A percentile compares a stretch with the other conserved stretches of the same genome.
phyloP scores from a whole-genome alignment of 2,329 filamentous ascomycete species.

The Zalaria sp. region DNA sequence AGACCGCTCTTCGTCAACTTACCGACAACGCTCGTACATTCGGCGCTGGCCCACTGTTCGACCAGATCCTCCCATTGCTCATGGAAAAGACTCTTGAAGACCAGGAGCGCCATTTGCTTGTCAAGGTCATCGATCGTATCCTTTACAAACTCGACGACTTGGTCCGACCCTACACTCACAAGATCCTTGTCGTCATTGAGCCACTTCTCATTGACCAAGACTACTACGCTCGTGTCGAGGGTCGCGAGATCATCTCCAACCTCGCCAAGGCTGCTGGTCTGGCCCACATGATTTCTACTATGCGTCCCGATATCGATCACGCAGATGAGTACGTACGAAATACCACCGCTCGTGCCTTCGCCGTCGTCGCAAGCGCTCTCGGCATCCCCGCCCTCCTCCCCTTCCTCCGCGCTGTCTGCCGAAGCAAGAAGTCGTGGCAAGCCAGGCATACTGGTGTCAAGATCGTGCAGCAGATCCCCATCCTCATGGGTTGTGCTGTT shows the following conservation, averaged over 20 bases:
- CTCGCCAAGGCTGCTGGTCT: conserved; percentile 91
- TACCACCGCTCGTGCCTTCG: conserved; percentile 91
- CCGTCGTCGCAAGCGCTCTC: conserved; percentile 88
- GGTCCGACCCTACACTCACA: conserved; percentile 91
- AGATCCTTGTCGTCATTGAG: conserved; percentile 96
- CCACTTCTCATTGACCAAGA: conserved; percentile 98
- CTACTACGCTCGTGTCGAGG: conserved; percentile 96
- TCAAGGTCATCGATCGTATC: conserved; percentile 98
- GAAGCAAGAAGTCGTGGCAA: conserved; percentile 98
- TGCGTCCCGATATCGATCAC: conserved; percentile 97
- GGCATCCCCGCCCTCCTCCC: conserved; percentile 91
- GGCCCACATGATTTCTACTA: conserved; percentile 98
- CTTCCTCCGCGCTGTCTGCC: conserved; percentile 88
- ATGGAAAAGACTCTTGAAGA: conserved; percentile 99
- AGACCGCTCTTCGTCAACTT: conserved; percentile 90
- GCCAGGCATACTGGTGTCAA: conserved; percentile 96
- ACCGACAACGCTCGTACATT: conserved; percentile 97
- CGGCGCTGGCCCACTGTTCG: conserved; percentile 85
- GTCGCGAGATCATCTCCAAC: conserved; percentile 97
- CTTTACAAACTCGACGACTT: conserved; percentile 97
- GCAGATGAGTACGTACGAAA: conserved; percentile 97
- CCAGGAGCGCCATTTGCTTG: conserved; percentile 91
- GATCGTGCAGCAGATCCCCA: conserved; percentile 97
- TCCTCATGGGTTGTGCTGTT: conserved; percentile 95
- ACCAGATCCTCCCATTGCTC: conserved; percentile 87